Evolutionary conservation across 176 grass and related monocot genomes (phyloP).

Genomic region (Triticum urartu): DNA sequence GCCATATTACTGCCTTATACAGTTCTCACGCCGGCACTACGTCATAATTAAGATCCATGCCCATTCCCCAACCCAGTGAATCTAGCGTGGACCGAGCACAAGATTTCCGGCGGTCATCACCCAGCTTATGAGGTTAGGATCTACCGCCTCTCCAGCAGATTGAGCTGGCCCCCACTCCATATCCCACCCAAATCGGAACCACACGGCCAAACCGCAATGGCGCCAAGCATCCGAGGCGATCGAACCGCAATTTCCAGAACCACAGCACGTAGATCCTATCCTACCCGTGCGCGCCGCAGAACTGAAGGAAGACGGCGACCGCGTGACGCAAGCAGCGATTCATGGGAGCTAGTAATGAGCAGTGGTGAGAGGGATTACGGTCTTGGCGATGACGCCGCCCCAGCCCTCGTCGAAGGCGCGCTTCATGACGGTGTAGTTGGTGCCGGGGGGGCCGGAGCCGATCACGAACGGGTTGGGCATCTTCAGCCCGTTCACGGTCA

Average conservation of each 20-base stretch:
- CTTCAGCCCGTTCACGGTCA: conserved; percentile 87
- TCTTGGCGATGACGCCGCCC: conserved; percentile 97
- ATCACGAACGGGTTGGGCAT: conserved; percentile 99
- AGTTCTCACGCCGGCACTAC: conserved; percentile 1
- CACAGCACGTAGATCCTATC: background rate
- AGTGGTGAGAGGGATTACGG: conserved; percentile 39
- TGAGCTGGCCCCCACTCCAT: background rate
- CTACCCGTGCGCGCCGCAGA: background rate
- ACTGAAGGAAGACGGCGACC: background rate
- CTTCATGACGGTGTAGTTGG: conserved; percentile 99
- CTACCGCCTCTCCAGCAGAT: background rate
- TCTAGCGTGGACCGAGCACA: background rate
- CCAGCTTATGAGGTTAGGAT: background rate
- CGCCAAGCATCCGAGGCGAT: background rate
- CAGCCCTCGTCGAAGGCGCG: conserved; percentile 97
- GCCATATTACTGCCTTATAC: background rate
- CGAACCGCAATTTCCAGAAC: background rate
- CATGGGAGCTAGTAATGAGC: background rate
- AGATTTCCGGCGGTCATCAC: background rate
- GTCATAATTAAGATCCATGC: background rate
- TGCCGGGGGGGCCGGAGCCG: conserved; percentile 91
- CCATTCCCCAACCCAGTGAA: background rate
- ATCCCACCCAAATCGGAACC: conserved; percentile 21
- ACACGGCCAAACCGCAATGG: background rate
- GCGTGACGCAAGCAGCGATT: background rate